Base-by-base conservation (phyloP, 257 asterid genomes). In the Penstemon newberryi region DNA sequence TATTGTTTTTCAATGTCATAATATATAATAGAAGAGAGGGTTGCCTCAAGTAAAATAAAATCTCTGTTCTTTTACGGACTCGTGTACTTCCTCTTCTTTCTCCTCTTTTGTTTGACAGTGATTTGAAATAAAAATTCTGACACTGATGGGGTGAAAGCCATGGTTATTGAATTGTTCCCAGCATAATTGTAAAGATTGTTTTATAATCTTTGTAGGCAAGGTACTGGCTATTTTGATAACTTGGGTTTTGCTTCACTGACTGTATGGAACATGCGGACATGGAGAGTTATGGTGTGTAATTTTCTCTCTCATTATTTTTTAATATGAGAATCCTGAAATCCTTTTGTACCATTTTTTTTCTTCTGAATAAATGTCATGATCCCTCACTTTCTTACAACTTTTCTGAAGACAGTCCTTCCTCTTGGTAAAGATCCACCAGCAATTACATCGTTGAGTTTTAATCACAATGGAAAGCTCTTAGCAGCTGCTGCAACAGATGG, bases 391-490 rank as follows among this genome's bases (percentile, higher is more conserved):
- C 75, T 75, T 76, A 75, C 65, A 74, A 77, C 82, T 78, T 83
- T 78, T 60, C 69, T 90, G 89, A 86, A 93, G 99, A 72, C 97
- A 85, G 97, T 84, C 78, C 99, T 93, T 83, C 99, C 97, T 74
- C 97, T 93, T 77, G 99, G 99, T 70, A 77, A 90, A 74, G 99
- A 93, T 85, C 99, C 97, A 67, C 99, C 97, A 6, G 97, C 97
- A 72, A 80, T 90, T 69, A 88, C 97, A 58, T 88, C 96, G n/a
- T 70, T 90, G 80, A 84, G 91, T 79, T 93, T 93, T 82, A 93
- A 88, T 74, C 99, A 93, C 81, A 93, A 93, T 42, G 99, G 99
- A 72, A 90, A 93, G 88, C 92, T 93, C 77, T 84, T 93, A 82
- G 99, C 99, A 61, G 99, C 99, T 73, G 97, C 95, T 60, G 97